Evolutionary conservation across 2,329 filamentous ascomycete genomes (phyloP).

Genomic region (Colletotrichum euphorbiae): DNA sequence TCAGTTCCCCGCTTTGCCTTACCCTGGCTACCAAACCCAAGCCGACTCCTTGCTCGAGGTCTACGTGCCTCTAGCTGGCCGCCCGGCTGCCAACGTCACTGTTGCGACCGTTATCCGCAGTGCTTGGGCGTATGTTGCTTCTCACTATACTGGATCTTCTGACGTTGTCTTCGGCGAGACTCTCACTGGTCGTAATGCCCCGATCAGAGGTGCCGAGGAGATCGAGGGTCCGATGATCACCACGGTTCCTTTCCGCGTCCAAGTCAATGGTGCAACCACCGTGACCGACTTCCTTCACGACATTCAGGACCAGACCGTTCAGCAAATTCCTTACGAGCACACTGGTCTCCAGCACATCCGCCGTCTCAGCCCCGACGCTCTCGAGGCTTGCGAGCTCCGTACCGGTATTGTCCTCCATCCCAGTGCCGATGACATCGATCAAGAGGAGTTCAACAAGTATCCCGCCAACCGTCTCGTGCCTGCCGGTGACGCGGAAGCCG

Average conservation of each 20-base stretch:
- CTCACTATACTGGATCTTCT: constrained; percentile 61
- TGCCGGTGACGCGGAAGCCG: constrained; percentile 66
- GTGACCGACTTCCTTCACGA: constrained; percentile 65
- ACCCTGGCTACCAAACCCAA: constrained; percentile 59
- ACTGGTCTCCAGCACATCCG: constrained; percentile 71
- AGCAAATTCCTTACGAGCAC: constrained; percentile 74
- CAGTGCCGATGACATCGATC: constrained; percentile 48
- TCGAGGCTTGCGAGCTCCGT: constrained; percentile 66
- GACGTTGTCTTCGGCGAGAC: constrained; percentile 72
- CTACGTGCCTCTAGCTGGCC: constrained; percentile 56
- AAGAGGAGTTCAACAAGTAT: constrained; percentile 45
- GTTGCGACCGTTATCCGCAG: constrained; percentile 68
- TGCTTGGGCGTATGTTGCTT: constrained; percentile 68
- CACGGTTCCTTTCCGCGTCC: constrained; percentile 67
- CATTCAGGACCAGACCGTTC: constrained; percentile 67
- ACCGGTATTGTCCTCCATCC: constrained; percentile 68
- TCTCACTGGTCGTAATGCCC: constrained; percentile 66
- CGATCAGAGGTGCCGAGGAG: constrained; percentile 60
- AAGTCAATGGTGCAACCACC: constrained; percentile 54
- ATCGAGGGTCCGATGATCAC: constrained; percentile 72
- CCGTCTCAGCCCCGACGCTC: constrained; percentile 64
- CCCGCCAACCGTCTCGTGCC: constrained; percentile 66
- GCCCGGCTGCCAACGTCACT: constrained; percentile 56
- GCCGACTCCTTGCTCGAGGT: constrained; percentile 66
- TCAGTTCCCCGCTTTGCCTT: constrained; percentile 62